phyloP scores from a whole-genome alignment of 2,329 filamentous ascomycete species.

The Plectosphaerella sp. region DNA sequence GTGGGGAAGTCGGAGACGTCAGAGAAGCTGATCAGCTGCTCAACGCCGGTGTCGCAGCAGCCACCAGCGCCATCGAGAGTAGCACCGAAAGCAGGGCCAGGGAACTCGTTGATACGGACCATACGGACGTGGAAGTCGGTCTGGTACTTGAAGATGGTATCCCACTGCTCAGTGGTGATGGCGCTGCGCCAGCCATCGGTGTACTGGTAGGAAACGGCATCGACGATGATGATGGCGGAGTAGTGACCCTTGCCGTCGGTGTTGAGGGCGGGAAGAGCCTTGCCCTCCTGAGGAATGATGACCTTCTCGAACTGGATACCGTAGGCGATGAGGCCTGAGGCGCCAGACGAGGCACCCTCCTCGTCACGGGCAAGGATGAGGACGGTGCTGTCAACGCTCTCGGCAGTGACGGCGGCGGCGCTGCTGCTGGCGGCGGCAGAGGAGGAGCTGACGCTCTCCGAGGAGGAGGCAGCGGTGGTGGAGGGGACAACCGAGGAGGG shows the following conservation, averaged over 20 bases:
- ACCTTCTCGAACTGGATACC: slow-evolving; percentile 55
- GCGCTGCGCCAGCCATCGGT: slow-evolving; percentile 43
- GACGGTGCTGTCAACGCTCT: slow-evolving; percentile 1
- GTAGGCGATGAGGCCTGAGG: slow-evolving; percentile 53
- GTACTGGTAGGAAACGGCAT: slow-evolving; percentile 52
- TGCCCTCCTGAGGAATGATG: slow-evolving; percentile 47
- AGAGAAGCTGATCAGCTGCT: slow-evolving; percentile 49
- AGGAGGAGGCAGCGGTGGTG: neutral
- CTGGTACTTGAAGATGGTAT: slow-evolving; percentile 53
- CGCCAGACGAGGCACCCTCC: slow-evolving; percentile 41
- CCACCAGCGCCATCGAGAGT: slow-evolving; percentile 19
- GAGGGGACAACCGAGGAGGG: neutral
- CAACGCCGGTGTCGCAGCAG: slow-evolving; percentile 42
- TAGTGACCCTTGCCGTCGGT: slow-evolving; percentile 44
- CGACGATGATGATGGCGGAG: slow-evolving; percentile 52
- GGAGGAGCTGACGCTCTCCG: neutral
- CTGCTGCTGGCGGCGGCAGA: neutral
- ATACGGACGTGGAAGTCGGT: slow-evolving; percentile 53
- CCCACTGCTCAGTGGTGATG: slow-evolving; percentile 52
- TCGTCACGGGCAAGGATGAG: slow-evolving; percentile 48
- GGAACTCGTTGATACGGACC: slow-evolving; percentile 56
- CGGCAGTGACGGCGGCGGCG: neutral
- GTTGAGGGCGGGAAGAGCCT: slow-evolving; percentile 47
- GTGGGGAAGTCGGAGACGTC: slow-evolving; percentile 48
- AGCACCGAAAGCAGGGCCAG: slow-evolving; percentile 43